These are phyloP conservation scores for Pisolithus microcarpus DNA, from an alignment of 768 basidiomycete genomes.

Conservation along the genomic window DNA sequence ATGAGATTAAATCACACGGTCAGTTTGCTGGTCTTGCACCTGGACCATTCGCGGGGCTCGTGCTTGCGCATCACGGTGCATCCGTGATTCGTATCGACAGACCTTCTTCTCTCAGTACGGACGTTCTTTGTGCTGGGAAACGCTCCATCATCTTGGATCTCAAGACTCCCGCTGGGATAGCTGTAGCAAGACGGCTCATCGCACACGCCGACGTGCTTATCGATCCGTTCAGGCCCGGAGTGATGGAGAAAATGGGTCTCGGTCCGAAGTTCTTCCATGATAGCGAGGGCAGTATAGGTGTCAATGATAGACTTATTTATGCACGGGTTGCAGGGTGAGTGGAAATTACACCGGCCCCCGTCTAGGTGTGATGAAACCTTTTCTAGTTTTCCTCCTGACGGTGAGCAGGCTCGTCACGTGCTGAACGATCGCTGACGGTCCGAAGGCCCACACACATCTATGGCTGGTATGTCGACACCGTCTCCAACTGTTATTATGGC, in stretches of 20 bases:
- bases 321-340: constrained; percentile 70
- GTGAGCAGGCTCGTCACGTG: constrained; percentile 25
- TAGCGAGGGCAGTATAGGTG: constrained; percentile 32
- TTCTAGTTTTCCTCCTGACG: constrained; percentile 54
- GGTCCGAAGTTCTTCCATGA: constrained; percentile 72
- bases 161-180: constrained; percentile 53
- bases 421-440: constrained; percentile 11
- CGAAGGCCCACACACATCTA: constrained; percentile 60
- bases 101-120: constrained; percentile 37
- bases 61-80: constrained; percentile 77
- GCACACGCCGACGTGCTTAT: constrained; percentile 69
- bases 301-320: constrained; percentile 62
- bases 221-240: constrained; percentile 79
- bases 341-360: neutral
- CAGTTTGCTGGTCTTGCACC: constrained; percentile 82
- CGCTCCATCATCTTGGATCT: constrained; percentile 67
- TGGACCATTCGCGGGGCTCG: constrained; percentile 69
- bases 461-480: constrained; percentile 52
- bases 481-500: neutral
- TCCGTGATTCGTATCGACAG: constrained; percentile 70
- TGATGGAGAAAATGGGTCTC: constrained; percentile 69
- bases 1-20: neutral
- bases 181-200: constrained; percentile 51
- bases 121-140: constrained; percentile 65
- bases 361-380: neutral